These are phyloP conservation scores for Candida neerlandica DNA, from an alignment of 1,139 yeast genomes.

Conservation along the genomic window DNA sequence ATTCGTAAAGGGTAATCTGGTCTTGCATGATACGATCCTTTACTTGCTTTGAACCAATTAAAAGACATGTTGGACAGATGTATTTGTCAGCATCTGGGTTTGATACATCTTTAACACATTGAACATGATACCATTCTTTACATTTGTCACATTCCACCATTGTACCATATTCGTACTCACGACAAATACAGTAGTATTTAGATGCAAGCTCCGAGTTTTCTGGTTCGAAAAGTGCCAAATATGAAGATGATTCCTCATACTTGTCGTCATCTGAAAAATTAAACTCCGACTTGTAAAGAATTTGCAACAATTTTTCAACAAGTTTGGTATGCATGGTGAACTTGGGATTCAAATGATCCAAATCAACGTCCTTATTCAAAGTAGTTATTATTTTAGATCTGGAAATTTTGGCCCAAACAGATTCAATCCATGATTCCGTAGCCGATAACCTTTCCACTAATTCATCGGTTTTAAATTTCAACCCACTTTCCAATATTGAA, in stretches of 20 bases:
- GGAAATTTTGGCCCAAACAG: conserved; percentile 29
- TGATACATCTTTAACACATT: conserved; percentile 52
- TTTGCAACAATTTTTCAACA: conserved; percentile 29
- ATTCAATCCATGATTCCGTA: conserved; percentile 47
- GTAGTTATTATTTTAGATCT: conserved; percentile 31
- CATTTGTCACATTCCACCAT: conserved; percentile 84
- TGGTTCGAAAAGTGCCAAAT: conserved; percentile 18
- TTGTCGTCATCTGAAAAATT: conserved; percentile 47
- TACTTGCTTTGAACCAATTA: conserved; percentile 24
- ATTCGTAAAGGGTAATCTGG: conserved; percentile 25
- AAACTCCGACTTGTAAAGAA: conserved; percentile 35
- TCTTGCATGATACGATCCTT: conserved; percentile 21
- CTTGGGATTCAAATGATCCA: conserved; percentile 22
- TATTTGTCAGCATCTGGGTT: conserved; percentile 44
- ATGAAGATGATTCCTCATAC: conserved; percentile 34
- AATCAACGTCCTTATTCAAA: conserved; percentile 21
- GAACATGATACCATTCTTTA: conserved; percentile 78
- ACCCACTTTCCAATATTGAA: conserved; percentile 28
- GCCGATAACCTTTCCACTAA: conserved; percentile 24
- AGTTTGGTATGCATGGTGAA: conserved; percentile 23
- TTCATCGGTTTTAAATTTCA: conserved; percentile 24
- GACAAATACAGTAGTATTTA: conserved; percentile 65
- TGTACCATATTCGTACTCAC: conserved; percentile 65
- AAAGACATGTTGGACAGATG: conserved; percentile 68
- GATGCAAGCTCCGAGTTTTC: conserved; percentile 13